Conservation (phyloP, 2,329 filamentous ascomycete species). For the Capronia coronata region DNA sequence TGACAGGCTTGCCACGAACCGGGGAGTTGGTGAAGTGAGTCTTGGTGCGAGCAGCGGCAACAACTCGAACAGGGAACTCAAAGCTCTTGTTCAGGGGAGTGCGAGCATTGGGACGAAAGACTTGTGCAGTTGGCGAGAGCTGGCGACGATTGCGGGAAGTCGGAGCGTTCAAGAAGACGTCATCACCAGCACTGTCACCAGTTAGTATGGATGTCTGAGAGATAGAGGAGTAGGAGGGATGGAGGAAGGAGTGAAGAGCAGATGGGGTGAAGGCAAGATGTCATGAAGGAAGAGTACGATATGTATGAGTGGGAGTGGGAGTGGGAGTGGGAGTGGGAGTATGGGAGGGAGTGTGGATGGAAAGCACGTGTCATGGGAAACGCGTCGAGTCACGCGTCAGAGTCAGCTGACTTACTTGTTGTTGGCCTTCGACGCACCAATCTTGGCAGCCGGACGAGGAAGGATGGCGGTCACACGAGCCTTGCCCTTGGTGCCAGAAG, state of each 20-base stretch:
- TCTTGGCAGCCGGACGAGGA: not conserved
- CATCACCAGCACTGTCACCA: slow-evolving; percentile 28
- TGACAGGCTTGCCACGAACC: not conserved
- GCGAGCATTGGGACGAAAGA: slow-evolving; percentile 19
- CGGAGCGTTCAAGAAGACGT: slow-evolving; percentile 34
- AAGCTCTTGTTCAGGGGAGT: not conserved
- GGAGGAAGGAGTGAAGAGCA: not conserved
- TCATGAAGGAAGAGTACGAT: not conserved
- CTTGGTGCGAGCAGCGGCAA: not conserved
- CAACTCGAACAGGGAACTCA: not conserved
- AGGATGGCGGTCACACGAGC: not conserved
- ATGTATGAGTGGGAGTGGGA: not conserved
- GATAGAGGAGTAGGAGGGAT: not conserved
- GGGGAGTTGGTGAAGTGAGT: not conserved
- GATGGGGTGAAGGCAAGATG: not conserved
- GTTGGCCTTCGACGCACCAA: not conserved
- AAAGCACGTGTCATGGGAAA: not conserved
- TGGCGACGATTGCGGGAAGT: slow-evolving; percentile 28
- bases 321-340: not conserved
- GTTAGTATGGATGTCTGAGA: slow-evolving; percentile 14
- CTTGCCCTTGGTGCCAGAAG: slow-evolving; percentile 20
- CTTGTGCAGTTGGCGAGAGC: slow-evolving; percentile 26
- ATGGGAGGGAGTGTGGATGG: not conserved
- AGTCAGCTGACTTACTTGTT: not conserved
- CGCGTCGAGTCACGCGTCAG: not conserved